Percentiles rank a stretch among this genome's conserved stretches.
Conservation (phyloP, 2,329 filamentous ascomycete genomes). For the Aspergillus sp. region DNA sequence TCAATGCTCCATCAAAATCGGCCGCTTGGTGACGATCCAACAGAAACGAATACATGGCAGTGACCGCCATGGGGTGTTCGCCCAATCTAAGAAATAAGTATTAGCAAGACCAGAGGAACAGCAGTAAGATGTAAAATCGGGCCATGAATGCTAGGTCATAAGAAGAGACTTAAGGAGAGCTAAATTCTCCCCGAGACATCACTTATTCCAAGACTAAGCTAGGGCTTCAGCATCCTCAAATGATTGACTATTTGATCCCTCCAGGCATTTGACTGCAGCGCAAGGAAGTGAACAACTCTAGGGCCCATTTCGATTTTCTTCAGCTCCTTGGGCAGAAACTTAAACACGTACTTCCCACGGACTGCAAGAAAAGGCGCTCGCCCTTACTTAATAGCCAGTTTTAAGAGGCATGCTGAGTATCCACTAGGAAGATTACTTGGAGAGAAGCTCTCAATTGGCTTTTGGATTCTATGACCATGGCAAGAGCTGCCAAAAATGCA, state of each 20-base stretch:
- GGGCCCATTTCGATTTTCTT: background rate
- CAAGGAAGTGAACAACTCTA: background rate
- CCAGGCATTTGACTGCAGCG: background rate
- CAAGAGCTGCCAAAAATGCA: constrained; percentile 16
- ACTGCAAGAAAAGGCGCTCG: constrained; percentile 8
- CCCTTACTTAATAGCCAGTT: constrained; percentile 23
- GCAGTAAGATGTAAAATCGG: background rate
- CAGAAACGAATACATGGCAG: constrained; percentile 42
- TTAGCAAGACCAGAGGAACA: constrained; percentile 13
- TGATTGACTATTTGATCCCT: constrained; percentile 3
- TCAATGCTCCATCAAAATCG: constrained; percentile 40
- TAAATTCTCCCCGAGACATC: background rate
- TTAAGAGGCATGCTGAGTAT: constrained; percentile 17
- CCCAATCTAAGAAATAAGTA: constrained; percentile 34
- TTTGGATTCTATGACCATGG: constrained; percentile 27
- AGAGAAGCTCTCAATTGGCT: constrained; percentile 27
- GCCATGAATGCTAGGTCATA: background rate
- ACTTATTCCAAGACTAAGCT: background rate
- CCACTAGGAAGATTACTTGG: constrained; percentile 27
- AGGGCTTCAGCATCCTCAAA: constrained; percentile 1
- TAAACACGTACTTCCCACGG: constrained; percentile 5
- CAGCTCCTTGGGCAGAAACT: constrained; percentile 5
- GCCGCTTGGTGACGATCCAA: constrained; percentile 42
- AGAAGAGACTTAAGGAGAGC: background rate
- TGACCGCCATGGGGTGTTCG: constrained; percentile 41